These are phyloP conservation scores for Gomphus bonarii DNA, from an alignment of 1,284 basidiomycete species.

Conservation along the genomic window DNA sequence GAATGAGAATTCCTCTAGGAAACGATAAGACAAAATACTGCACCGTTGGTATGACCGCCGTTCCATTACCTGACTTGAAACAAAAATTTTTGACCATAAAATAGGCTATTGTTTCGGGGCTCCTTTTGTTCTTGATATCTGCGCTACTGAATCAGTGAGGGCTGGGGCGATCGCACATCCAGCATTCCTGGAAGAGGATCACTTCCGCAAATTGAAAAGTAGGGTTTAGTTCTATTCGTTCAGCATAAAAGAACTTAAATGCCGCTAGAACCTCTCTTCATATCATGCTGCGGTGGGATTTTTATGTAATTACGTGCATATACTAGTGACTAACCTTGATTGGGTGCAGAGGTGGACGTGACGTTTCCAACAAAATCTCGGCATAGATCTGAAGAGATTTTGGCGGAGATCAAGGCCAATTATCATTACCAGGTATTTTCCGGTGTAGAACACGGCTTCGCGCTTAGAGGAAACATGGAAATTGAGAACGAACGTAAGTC, in stretches of 20 bases:
- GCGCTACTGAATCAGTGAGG: constrained; percentile 31
- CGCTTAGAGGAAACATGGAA: constrained; percentile 29
- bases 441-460: constrained; percentile 36
- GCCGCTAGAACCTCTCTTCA: constrained; percentile 36
- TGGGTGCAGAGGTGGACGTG: constrained; percentile 29
- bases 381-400: constrained; percentile 34
- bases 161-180: constrained; percentile 51
- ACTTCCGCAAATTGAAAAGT: constrained; percentile 41
- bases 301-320: neutral
- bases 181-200: constrained; percentile 35
- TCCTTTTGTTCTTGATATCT: constrained; percentile 36
- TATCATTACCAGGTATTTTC: constrained; percentile 42
- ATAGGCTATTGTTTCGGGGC: constrained; percentile 21
- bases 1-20: neutral
- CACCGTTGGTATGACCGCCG: constrained; percentile 4
- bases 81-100: neutral
- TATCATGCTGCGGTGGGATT: constrained; percentile 39
- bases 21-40: neutral
- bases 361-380: constrained; percentile 34
- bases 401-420: constrained; percentile 30
- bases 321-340: neutral
- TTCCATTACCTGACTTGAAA: neutral
- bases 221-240: constrained; percentile 14
- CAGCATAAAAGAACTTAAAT: neutral
- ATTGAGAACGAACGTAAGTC: constrained; percentile 29